These are phyloP conservation scores for Lavandula angustifolia DNA, from an alignment of 257 asterid species.

Conservation along the genomic window DNA sequence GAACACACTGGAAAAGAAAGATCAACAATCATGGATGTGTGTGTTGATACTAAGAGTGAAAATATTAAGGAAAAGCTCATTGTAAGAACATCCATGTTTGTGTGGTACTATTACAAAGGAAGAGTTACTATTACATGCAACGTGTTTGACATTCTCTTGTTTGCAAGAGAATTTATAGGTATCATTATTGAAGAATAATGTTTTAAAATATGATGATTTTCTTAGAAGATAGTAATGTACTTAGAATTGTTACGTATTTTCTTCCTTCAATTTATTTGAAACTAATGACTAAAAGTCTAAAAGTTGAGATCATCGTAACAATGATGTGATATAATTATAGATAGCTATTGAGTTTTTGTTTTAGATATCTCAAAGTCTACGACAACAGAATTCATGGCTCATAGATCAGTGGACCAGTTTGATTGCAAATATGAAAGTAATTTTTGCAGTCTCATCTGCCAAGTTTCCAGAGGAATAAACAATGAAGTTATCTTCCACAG, in stretches of 20 bases:
- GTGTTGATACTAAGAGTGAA: slow-evolving; percentile 23
- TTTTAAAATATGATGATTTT: too few species aligned
- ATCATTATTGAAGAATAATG: not conserved
- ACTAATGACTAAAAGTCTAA: too few species aligned
- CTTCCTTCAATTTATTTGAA: not conserved
- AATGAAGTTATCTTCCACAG: too few species aligned
- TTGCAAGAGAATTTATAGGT: slow-evolving; percentile 7
- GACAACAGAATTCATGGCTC: not conserved
- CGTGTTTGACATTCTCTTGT: not conserved
- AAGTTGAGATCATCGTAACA: not conserved
- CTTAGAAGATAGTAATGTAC: not conserved
- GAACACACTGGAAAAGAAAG: slow-evolving; percentile 35
- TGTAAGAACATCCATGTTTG: slow-evolving; percentile 31
- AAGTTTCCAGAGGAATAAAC: slow-evolving; percentile 1
- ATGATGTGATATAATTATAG: not conserved
- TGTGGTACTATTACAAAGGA: not conserved
- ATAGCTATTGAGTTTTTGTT: not conserved
- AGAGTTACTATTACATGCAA: slow-evolving; percentile 1
- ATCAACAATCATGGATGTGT: slow-evolving; percentile 21
- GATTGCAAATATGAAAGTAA: not conserved
- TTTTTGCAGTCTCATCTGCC: not conserved
- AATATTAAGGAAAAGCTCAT: slow-evolving; percentile 22
- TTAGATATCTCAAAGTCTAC: not conserved
- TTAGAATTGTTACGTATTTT: not conserved
- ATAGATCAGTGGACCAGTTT: not conserved